A percentile compares a stretch with the other conserved stretches of the same genome.
Conservation (phyloP, 2,329 filamentous ascomycete genomes). For the Xylaria sp. region DNA sequence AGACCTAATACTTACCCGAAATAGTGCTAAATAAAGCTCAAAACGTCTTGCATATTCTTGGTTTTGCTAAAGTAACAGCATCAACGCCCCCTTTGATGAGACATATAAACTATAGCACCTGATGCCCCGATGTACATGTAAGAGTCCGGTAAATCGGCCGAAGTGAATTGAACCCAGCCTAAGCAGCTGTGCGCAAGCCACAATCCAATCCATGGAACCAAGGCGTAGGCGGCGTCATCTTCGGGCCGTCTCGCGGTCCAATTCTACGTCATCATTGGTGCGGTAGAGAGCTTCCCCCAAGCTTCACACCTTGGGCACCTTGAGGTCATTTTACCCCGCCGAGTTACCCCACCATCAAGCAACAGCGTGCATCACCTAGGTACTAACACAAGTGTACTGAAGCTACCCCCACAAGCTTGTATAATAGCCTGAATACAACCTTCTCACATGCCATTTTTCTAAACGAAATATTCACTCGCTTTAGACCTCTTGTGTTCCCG, state of each 20-base stretch:
- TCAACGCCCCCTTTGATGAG: neutral
- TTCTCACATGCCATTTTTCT: neutral
- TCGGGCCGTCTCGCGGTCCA: conserved; percentile 20
- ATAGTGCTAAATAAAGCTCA: too few relatives aligned
- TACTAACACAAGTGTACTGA: too few relatives aligned
- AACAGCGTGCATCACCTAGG: too few relatives aligned
- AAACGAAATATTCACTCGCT: neutral
- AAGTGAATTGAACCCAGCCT: neutral
- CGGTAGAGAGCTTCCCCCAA: conserved; percentile 15
- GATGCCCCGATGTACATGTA: too few relatives aligned
- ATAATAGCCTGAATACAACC: conserved; percentile 33
- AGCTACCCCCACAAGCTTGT: conserved; percentile 14
- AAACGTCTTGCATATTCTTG: too few relatives aligned
- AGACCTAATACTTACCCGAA: too few relatives aligned
- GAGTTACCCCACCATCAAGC: conserved; percentile 30
- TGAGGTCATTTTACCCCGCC: conserved; percentile 29
- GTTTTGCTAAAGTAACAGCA: too few relatives aligned
- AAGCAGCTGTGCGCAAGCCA: neutral
- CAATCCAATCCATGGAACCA: neutral
- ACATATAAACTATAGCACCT: too few relatives aligned
- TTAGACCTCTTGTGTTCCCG: neutral
- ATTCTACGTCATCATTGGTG: conserved; percentile 32
- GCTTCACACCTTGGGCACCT: neutral
- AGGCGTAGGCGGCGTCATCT: neutral
- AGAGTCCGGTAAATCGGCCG: too few relatives aligned